Evolutionary conservation across 164 flowering plant genomes (phyloP).

Genomic region (Annona cherimola): DNA sequence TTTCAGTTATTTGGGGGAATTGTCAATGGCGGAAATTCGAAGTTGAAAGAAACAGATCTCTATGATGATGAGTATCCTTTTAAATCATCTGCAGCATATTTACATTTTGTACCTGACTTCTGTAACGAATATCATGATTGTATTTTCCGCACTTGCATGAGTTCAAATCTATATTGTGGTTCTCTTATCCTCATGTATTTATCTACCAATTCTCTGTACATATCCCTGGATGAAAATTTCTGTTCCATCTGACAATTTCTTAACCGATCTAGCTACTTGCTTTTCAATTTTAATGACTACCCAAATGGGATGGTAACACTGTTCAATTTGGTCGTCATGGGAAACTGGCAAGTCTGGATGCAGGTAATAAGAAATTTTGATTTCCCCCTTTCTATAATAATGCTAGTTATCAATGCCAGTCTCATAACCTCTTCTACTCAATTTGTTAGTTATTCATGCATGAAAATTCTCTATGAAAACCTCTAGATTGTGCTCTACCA

Average conservation of each 20-base stretch:
- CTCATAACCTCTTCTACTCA: background rate
- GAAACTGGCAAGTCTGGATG: slow-evolving; percentile 94
- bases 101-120: background rate
- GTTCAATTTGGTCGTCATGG: slow-evolving; percentile 87
- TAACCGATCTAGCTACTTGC: slow-evolving; percentile 72
- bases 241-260: slow-evolving; percentile 24
- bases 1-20: slow-evolving; percentile 86
- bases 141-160: background rate
- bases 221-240: background rate
- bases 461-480: too few species aligned
- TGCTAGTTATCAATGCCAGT: background rate
- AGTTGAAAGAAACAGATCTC: slow-evolving; percentile 54
- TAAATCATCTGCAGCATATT: too few species aligned
- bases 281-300: slow-evolving; percentile 96
- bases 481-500: too few species aligned
- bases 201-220: background rate
- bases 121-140: background rate
- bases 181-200: background rate
- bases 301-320: slow-evolving; percentile 98
- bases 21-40: slow-evolving; percentile 73
- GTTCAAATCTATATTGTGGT: background rate
- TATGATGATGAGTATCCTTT: slow-evolving; percentile 87
- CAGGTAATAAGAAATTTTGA: slow-evolving; percentile 42
- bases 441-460: too few species aligned
- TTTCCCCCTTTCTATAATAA: background rate